phyloP scores from a whole-genome alignment of 1,139 yeast species.

The Trichomonascaceae sp. region DNA sequence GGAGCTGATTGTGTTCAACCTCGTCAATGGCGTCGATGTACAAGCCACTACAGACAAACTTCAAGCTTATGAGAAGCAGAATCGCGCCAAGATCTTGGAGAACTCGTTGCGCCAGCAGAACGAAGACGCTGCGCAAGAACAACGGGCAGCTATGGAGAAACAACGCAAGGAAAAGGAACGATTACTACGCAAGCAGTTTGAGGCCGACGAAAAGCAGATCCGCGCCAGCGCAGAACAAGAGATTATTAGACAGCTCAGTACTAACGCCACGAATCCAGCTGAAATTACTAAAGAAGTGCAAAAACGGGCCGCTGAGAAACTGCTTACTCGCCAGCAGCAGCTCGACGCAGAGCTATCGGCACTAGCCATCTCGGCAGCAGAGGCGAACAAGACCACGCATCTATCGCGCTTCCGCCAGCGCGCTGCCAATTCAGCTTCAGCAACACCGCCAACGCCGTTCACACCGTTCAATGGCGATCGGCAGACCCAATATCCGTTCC shows the following conservation, averaged over 20 bases:
- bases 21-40: constrained; percentile 56
- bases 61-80: constrained; percentile 58
- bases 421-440: constrained; percentile 18
- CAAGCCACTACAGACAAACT: constrained; percentile 61
- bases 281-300: constrained; percentile 40
- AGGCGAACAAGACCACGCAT: neutral
- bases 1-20: constrained; percentile 67
- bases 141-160: constrained; percentile 59
- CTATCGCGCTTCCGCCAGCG: constrained; percentile 1
- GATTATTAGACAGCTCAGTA: constrained; percentile 50
- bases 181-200: constrained; percentile 23
- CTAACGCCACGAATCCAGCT: constrained; percentile 23
- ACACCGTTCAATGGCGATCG: constrained; percentile 94
- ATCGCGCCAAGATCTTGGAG: constrained; percentile 62
- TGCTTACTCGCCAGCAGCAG: constrained; percentile 53
- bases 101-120: constrained; percentile 60
- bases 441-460: constrained; percentile 51
- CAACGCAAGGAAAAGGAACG: constrained; percentile 34
- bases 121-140: constrained; percentile 54
- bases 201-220: constrained; percentile 25
- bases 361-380: constrained; percentile 2
- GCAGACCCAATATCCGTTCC: constrained; percentile 35
- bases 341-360: constrained; percentile 44
- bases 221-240: constrained; percentile 51
- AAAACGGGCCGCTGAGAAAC: constrained; percentile 51